Conservation (phyloP, 2,329 filamentous ascomycete species). For the Drechslerella coelobrocha region DNA sequence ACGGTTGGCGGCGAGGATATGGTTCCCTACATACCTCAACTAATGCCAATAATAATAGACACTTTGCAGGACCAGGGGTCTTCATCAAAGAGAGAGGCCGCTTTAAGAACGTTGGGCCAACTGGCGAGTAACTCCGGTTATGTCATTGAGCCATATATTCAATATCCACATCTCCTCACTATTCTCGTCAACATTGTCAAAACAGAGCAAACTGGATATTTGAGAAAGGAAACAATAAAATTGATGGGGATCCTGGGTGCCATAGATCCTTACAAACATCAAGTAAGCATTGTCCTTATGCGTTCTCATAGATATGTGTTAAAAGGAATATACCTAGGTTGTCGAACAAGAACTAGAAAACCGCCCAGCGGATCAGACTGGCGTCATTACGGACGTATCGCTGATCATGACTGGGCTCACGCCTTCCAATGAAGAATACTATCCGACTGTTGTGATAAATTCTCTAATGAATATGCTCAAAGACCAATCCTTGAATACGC, state of each 20-base stretch:
- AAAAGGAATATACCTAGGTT: conserved; percentile 66
- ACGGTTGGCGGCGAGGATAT: conserved; percentile 94
- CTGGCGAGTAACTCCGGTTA: conserved; percentile 96
- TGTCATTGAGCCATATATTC: conserved; percentile 92
- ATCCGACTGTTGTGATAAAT: conserved; percentile 96
- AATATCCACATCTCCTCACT: conserved; percentile 91
- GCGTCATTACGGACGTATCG: conserved; percentile 84
- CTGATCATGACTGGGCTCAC: conserved; percentile 97
- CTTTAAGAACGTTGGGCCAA: conserved; percentile 87
- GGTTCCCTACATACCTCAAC: conserved; percentile 83
- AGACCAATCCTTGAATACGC: conserved; percentile 85
- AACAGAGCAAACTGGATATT: conserved; percentile 81
- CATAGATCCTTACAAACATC: conserved; percentile 93
- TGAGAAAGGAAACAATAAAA: conserved; percentile 94
- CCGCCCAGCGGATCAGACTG: conserved; percentile 72
- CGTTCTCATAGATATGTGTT: not conserved
- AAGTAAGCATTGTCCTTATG: conserved; percentile 61
- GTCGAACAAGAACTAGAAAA: conserved; percentile 86
- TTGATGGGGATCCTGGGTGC: conserved; percentile 94
- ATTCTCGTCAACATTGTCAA: conserved; percentile 94
- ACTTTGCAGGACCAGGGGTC: conserved; percentile 94
- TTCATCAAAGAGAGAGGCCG: conserved; percentile 85
- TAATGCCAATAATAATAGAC: conserved; percentile 95
- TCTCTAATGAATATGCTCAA: conserved; percentile 90
- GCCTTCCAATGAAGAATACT: conserved; percentile 97